Conservation (phyloP, 2,329 filamentous ascomycete species). For the Aureobasidium sp. region DNA sequence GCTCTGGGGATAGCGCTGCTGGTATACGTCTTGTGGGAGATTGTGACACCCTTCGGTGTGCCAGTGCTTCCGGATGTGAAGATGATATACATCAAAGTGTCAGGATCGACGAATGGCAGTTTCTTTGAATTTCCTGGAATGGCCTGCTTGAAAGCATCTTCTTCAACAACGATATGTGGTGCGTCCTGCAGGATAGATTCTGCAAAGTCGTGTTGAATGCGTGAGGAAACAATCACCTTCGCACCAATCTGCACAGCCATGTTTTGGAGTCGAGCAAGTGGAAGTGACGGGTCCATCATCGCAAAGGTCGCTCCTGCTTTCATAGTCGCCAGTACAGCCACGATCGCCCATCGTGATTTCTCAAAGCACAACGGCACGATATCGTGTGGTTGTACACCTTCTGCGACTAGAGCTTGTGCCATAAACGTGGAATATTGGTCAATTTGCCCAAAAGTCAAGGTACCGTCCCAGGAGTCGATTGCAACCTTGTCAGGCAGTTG, state of each 20-base stretch:
- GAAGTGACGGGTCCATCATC: conserved; percentile 22
- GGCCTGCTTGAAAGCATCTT: not conserved
- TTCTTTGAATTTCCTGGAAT: not conserved
- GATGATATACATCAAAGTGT: conserved; percentile 22
- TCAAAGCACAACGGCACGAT: conserved; percentile 22
- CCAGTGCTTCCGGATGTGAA: conserved; percentile 25
- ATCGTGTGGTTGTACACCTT: conserved; percentile 13
- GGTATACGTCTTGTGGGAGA: conserved; percentile 45
- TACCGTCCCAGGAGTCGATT: conserved; percentile 24
- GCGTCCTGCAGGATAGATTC: conserved; percentile 15
- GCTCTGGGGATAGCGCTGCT: conserved; percentile 40
- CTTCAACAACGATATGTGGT: conserved; percentile 14
- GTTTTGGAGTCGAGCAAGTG: conserved; percentile 20
- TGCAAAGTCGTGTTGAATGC: conserved; percentile 16
- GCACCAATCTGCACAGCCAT: conserved; percentile 11
- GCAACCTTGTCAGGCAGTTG: conserved; percentile 19
- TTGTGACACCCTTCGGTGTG: conserved; percentile 21
- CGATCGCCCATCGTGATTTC: conserved; percentile 23
- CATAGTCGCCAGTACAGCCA: conserved; percentile 24
- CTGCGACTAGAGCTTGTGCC: conserved; percentile 15
- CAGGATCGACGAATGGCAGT: conserved; percentile 9
- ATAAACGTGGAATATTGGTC: conserved; percentile 18
- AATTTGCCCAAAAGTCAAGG: conserved; percentile 22
- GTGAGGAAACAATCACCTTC: conserved; percentile 15
- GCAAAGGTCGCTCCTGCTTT: conserved; percentile 26